Conservation (phyloP, 2,329 filamentous ascomycete genomes). For the Botrytis porri region DNA sequence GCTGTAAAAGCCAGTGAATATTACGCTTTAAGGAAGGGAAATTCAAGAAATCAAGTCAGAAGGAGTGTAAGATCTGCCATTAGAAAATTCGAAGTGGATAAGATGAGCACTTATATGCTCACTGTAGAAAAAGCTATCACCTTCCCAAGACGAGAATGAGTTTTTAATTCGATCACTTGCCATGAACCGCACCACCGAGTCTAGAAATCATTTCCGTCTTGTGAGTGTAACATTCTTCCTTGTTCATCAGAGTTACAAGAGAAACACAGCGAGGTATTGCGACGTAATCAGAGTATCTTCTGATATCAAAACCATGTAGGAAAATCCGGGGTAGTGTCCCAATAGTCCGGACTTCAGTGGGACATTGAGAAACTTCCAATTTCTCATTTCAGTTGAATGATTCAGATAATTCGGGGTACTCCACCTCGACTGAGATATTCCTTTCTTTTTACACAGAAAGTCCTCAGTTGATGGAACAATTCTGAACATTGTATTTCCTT, state of each 20-base stretch:
- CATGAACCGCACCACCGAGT: constrained; percentile 3
- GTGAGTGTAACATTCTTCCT: constrained; percentile 6
- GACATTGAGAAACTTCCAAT: background rate
- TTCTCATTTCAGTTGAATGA: background rate
- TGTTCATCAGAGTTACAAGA: background rate
- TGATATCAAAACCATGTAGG: constrained; percentile 16
- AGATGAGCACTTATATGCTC: constrained; percentile 8
- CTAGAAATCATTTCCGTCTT: background rate
- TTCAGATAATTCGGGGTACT: background rate
- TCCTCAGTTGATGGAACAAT: background rate
- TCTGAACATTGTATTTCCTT: background rate
- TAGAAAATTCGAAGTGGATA: background rate
- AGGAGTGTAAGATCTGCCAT: constrained; percentile 10
- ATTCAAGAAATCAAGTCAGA: background rate
- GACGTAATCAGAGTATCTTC: constrained; percentile 16
- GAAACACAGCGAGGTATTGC: background rate
- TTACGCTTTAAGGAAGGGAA: constrained; percentile 11
- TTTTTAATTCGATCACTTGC: constrained; percentile 10
- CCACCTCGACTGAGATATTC: background rate
- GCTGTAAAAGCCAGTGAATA: background rate
- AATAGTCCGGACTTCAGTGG: background rate
- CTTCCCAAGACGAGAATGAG: background rate
- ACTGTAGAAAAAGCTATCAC: background rate
- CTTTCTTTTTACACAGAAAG: background rate
- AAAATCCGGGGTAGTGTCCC: background rate